Conservation (phyloP, 2,329 filamentous ascomycete genomes). For the Paraphaeosphaeria sporulosa region DNA sequence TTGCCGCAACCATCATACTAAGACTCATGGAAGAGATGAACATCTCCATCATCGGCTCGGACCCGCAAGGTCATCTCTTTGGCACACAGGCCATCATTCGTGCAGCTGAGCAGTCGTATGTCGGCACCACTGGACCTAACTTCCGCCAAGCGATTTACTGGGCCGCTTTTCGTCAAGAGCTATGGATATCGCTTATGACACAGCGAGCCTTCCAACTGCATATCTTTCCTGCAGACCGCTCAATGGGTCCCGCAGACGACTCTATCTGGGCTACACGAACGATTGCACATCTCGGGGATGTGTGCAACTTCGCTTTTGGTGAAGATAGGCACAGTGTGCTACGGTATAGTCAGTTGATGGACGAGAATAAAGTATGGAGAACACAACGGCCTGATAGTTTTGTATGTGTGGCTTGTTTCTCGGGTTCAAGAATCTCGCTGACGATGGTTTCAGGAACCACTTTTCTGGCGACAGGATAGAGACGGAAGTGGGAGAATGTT, state of each 20-base stretch:
- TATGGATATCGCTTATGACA: constrained; percentile 49
- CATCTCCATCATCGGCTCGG: constrained; percentile 45
- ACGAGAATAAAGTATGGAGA: constrained; percentile 46
- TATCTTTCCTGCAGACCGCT: constrained; percentile 50
- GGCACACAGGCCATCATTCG: constrained; percentile 49
- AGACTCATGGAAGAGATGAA: constrained; percentile 54
- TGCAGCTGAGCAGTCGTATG: constrained; percentile 43
- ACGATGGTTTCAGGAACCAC: constrained; percentile 31
- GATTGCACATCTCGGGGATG: constrained; percentile 49
- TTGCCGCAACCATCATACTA: constrained; percentile 53
- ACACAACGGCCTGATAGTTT: constrained; percentile 42
- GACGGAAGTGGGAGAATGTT: constrained; percentile 44
- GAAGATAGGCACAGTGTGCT: constrained; percentile 42
- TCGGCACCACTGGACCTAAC: constrained; percentile 38
- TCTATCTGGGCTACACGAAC: constrained; percentile 54
- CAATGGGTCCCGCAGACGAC: constrained; percentile 49
- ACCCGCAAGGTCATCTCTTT: constrained; percentile 49
- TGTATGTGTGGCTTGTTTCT: neutral
- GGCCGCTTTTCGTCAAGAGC: constrained; percentile 48
- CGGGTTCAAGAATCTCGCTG: neutral
- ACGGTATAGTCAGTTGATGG: constrained; percentile 41
- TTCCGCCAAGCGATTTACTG: constrained; percentile 49
- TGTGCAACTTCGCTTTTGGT: constrained; percentile 47
- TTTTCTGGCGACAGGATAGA: constrained; percentile 42
- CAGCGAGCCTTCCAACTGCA: constrained; percentile 46